Percentiles rank a stretch among this genome's conserved stretches.
These are phyloP conservation scores for Paraurostyla sp. DNA, from an alignment of 73 alveolate species.

Conservation along the genomic window DNA sequence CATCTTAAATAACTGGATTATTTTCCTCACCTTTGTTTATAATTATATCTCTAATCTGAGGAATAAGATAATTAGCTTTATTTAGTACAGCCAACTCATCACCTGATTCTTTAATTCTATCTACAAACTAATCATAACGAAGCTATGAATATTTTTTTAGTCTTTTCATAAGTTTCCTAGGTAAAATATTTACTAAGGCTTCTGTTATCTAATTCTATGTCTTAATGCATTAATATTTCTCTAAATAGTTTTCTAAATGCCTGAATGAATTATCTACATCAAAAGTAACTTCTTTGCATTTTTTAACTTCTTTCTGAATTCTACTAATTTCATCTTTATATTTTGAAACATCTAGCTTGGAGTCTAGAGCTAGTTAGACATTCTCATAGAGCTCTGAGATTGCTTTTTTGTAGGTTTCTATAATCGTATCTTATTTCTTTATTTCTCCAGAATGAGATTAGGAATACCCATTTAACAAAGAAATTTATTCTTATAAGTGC, in stretches of 20 bases:
- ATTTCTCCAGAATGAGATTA: background rate
- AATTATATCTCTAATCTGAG: slow-evolving; percentile 15
- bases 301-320: background rate
- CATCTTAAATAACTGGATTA: background rate
- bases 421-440: slow-evolving; percentile 29
- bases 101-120: background rate
- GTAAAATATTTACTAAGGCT: slow-evolving; percentile 9
- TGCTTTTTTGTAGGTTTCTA: slow-evolving; percentile 6
- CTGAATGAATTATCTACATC: slow-evolving; percentile 17
- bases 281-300: background rate
- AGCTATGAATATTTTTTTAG: background rate
- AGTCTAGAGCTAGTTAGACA: background rate
- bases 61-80: slow-evolving; percentile 5
- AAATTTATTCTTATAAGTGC: background rate
- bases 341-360: background rate
- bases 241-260: slow-evolving; percentile 16
- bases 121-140: background rate
- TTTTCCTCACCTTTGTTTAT: background rate
- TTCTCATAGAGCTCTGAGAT: slow-evolving; percentile 18
- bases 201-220: slow-evolving; percentile 36
- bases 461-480: background rate
- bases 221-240: background rate
- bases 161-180: slow-evolving; percentile 10
- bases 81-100: background rate
- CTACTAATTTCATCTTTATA: background rate